Evolutionary conservation across 2,329 filamentous ascomycete genomes (phyloP).

Genomic region (Blastomyces silverae): DNA sequence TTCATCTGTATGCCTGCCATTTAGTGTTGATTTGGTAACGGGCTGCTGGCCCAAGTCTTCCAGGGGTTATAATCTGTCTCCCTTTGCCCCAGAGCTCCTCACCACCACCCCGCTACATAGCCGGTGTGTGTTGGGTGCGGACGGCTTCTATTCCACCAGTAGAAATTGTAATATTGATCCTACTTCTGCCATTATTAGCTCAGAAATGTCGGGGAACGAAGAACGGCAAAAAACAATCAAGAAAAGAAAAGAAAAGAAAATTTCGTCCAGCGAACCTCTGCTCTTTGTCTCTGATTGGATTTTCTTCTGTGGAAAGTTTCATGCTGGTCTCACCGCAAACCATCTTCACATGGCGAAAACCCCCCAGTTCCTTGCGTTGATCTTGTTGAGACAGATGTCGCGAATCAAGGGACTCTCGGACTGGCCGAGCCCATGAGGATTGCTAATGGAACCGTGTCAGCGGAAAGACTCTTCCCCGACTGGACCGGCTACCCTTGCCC

Average conservation of each 20-base stretch:
- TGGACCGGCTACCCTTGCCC: neutral
- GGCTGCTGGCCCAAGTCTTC: neutral
- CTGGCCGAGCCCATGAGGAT: neutral
- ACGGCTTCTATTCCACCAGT: neutral
- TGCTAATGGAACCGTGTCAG: neutral
- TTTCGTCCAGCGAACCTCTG: neutral
- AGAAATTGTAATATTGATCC: neutral
- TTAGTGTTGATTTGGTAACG: neutral
- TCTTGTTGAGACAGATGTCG: neutral
- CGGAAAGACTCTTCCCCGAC: neutral
- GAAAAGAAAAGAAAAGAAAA: neutral
- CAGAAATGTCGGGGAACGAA: neutral
- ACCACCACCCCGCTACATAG: neutral
- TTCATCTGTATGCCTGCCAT: neutral
- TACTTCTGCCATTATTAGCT: neutral
- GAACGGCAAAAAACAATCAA: neutral
- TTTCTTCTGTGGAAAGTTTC: neutral
- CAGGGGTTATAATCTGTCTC: neutral
- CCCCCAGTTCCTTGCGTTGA: neutral
- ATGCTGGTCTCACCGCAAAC: constrained; percentile 1
- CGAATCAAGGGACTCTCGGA: neutral
- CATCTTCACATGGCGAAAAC: neutral
- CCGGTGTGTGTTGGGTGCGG: neutral
- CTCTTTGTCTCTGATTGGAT: neutral
- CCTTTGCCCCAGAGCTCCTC: neutral